These are phyloP conservation scores for Pichia exigua DNA, from an alignment of 805 yeast genomes.

Conservation along the genomic window DNA sequence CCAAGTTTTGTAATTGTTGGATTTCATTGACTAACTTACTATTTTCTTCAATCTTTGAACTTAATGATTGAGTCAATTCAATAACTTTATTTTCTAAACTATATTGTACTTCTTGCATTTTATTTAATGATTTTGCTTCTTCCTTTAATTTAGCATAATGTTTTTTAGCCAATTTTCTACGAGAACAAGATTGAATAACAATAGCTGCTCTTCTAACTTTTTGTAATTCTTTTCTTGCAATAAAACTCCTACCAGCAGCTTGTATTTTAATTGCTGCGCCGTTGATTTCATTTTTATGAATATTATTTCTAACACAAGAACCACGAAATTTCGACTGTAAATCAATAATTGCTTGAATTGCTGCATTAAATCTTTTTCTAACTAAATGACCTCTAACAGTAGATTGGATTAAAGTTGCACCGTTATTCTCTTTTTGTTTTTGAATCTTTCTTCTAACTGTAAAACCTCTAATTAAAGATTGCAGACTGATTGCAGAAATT, in stretches of 20 bases:
- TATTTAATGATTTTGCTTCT: constrained; percentile 91
- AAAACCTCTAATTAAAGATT: constrained; percentile 57
- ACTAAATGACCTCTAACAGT: constrained; percentile 46
- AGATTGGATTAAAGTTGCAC: constrained; percentile 71
- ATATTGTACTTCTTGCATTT: constrained; percentile 85
- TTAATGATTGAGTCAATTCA: constrained; percentile 79
- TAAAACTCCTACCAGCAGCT: constrained; percentile 59
- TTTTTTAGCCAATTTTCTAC: constrained; percentile 66
- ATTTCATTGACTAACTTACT: constrained; percentile 61
- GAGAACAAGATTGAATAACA: constrained; percentile 65
- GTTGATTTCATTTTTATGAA: constrained; percentile 42
- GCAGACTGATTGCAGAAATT: constrained; percentile 46
- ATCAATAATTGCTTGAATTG: constrained; percentile 32
- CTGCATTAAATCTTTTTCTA: constrained; percentile 32
- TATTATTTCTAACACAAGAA: constrained; percentile 43
- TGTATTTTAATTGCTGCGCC: constrained; percentile 69
- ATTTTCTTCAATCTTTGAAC: constrained; percentile 76
- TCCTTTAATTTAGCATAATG: constrained; percentile 57
- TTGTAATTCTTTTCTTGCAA: constrained; percentile 47
- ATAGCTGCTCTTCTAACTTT: constrained; percentile 49
- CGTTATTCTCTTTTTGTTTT: constrained; percentile 45
- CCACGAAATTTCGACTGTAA: constrained; percentile 47
- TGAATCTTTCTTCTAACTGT: constrained; percentile 48
- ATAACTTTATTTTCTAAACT: constrained; percentile 96
- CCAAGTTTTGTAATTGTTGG: constrained; percentile 39